phyloP scores from a whole-genome alignment of 2,329 filamentous ascomycete species.

The Penicillium sp. region DNA sequence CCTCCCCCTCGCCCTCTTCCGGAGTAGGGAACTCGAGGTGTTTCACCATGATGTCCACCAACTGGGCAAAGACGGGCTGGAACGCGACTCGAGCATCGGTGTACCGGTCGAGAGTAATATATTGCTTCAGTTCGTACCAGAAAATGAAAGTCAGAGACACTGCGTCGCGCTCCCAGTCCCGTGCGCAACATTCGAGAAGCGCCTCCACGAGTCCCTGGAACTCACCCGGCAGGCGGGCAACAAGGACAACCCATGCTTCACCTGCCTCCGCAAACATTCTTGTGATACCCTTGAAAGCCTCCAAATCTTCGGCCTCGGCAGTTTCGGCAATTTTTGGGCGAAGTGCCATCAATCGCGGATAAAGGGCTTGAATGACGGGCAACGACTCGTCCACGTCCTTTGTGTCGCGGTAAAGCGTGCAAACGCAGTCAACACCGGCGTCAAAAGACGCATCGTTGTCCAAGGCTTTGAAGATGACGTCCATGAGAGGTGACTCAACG shows the following conservation, averaged over 20 bases:
- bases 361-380: constrained; percentile 74
- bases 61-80: constrained; percentile 77
- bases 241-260: constrained; percentile 89
- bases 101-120: constrained; percentile 86
- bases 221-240: constrained; percentile 75
- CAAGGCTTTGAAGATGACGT: constrained; percentile 74
- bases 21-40: constrained; percentile 84
- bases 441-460: constrained; percentile 75
- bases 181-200: constrained; percentile 84
- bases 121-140: constrained; percentile 98
- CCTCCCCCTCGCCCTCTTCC: constrained; percentile 66
- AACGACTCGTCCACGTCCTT: constrained; percentile 89
- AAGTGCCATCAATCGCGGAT: constrained; percentile 75
- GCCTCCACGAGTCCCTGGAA: constrained; percentile 85
- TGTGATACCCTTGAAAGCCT: constrained; percentile 83
- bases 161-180: constrained; percentile 84
- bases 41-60: constrained; percentile 89
- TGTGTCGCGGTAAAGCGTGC: constrained; percentile 87
- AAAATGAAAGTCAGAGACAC: constrained; percentile 94
- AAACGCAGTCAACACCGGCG: constrained; percentile 86
- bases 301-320: constrained; percentile 76
- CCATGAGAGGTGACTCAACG: constrained; percentile 79
- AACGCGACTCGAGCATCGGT: constrained; percentile 74
- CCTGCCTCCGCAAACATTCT: constrained; percentile 89
- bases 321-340: constrained; percentile 71